A percentile compares a stretch with the other conserved stretches of the same genome.
Conservation (phyloP, 306 rosid genomes). For the Dalbergia cultrata region DNA sequence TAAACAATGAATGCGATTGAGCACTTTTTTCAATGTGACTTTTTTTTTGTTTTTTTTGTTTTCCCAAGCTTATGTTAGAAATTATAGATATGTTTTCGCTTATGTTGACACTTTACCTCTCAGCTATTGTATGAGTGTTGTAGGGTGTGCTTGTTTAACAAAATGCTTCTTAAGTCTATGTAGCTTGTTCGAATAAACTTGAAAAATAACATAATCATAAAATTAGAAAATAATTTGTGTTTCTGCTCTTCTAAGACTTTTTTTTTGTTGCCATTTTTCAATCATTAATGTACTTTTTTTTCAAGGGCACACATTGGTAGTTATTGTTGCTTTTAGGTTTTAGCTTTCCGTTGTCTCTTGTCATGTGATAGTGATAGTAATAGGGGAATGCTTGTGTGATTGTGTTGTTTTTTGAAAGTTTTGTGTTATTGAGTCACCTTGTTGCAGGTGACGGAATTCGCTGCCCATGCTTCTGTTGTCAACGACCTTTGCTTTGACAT, state of each 20-base stretch:
- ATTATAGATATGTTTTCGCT: neutral
- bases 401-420: constrained; percentile 31
- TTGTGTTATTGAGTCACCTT: constrained; percentile 42
- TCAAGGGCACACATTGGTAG: too few relatives aligned
- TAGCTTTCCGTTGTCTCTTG: constrained; percentile 29
- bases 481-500: constrained; percentile 91
- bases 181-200: neutral
- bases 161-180: neutral
- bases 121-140: neutral
- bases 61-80: constrained; percentile 26
- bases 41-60: neutral
- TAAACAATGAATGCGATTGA: constrained; percentile 2
- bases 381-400: constrained; percentile 23
- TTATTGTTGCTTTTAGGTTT: neutral
- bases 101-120: neutral
- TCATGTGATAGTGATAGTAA: constrained; percentile 21
- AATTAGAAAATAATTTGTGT: too few relatives aligned
- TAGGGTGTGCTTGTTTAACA: neutral
- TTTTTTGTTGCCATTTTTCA: too few relatives aligned
- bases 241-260: too few relatives aligned
- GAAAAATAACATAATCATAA: too few relatives aligned
- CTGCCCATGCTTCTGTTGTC: constrained; percentile 86
- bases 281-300: too few relatives aligned
- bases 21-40: constrained; percentile 13
- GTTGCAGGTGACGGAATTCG: constrained; percentile 86